phyloP scores from a whole-genome alignment of 345 rosid species.

The thale cress (Arabidopsis thaliana) region TAIR10.1 NC_003074.8:21107501-21108000 shows the following conservation, averaged over 20 bases:
- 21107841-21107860: background rate
- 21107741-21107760: background rate
- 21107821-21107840: background rate
- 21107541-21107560: conserved; percentile 29
- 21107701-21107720: background rate
- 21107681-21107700: background rate
- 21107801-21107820: background rate
- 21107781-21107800: background rate
- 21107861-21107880: background rate
- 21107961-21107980: background rate
- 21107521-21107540: conserved; percentile 1
- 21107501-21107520: background rate
- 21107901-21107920: conserved; percentile 1
- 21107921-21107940: background rate
- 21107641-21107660: conserved; percentile 9
- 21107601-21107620: conserved; percentile 39
- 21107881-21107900: background rate
- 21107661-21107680: background rate
- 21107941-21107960: background rate
- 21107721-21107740: background rate
- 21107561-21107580: conserved; percentile 21
- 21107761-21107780: background rate
- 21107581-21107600: conserved; percentile 34
- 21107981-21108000: conserved; percentile 2
- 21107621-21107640: conserved; percentile 32